Base-by-base conservation (phyloP, 306 rosid species). In the Fragaria nilgerrensis region DNA sequence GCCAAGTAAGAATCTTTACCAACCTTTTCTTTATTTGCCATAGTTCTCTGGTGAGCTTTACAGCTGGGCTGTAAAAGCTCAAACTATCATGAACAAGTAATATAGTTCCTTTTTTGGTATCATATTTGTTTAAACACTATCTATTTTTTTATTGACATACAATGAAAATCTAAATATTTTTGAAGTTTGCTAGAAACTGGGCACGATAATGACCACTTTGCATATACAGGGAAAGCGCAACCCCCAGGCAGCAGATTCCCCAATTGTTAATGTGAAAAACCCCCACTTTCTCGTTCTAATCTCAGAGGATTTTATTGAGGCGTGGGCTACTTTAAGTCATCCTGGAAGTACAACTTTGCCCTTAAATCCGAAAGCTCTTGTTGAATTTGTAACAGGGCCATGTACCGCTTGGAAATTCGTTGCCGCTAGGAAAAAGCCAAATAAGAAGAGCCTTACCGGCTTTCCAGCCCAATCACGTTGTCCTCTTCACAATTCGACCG, bases 281-380 rank as follows among this genome's bases (percentile, higher is more conserved):
- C 75, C 88, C 48, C 85, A 85, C 77, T 89, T 81, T 84, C 91
- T 95, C 85, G 76, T 95, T 85, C 87, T 95, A 66, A 79, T 95
- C 79, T 90, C 99, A 27, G 99, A 95, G 82, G 83, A 80, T 84
- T 92, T 95, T 84, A 81, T 88, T 89, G 99, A 95, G 81, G 97
- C 92, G 63, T 80, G 91, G 62, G 80, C 86, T 79, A 93, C 90
- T 79, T 84, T 92, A 81, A 89, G 87, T 88, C 91, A 86, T 67
- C 86, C 92, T 53, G 97, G 99, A 86, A 86, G 87, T 58, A 77
- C 96, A 53, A 88, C 73, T 80, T 79, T 88, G 80, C 86, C 96
- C 55, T 70, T 91, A 68, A 92, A 87, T 87, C 97, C 86, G 77
- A 89, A 88, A 9, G 82, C 90, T 77, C 83, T 96, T 73, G 82